These are phyloP conservation scores for Sporothrix luriei DNA, from an alignment of 2,329 filamentous ascomycete genomes.

Conservation along the genomic window DNA sequence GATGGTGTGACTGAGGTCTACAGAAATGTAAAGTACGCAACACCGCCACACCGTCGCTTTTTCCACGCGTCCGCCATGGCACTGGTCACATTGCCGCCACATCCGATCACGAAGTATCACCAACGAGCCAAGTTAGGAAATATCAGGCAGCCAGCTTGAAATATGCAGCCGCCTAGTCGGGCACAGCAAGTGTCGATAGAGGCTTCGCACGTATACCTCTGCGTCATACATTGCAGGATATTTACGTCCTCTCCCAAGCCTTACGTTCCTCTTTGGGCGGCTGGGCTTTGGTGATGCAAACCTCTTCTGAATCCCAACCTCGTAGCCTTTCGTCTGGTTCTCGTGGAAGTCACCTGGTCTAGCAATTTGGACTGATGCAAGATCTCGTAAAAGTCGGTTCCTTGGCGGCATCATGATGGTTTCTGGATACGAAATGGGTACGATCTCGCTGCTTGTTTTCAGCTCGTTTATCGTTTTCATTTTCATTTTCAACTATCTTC, in stretches of 20 bases:
- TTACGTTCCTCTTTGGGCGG: not conserved
- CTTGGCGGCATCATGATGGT: not conserved
- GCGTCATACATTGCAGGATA: not conserved
- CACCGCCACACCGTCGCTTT: not conserved
- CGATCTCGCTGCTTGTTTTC: too few relatives aligned
- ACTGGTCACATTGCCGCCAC: constrained; percentile 15
- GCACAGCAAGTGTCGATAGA: not conserved
- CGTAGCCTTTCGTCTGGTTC: not conserved
- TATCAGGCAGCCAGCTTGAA: not conserved
- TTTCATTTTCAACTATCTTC: too few relatives aligned
- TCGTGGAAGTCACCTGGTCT: constrained; percentile 3
- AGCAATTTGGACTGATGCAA: not conserved
- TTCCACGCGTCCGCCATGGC: not conserved
- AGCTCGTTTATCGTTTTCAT: too few relatives aligned
- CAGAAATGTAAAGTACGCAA: not conserved
- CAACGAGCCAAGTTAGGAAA: not conserved
- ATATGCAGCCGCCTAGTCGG: not conserved
- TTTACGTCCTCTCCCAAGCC: not conserved
- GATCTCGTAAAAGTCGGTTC: not conserved
- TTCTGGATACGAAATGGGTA: too few relatives aligned
- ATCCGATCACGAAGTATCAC: constrained; percentile 11
- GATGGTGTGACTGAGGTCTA: constrained; percentile 13
- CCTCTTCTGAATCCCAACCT: not conserved
- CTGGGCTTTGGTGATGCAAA: constrained; percentile 10
- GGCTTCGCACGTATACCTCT: not conserved